Base-by-base conservation (phyloP, 2,329 filamentous ascomycete genomes). In the Penicillium freii region DNA sequence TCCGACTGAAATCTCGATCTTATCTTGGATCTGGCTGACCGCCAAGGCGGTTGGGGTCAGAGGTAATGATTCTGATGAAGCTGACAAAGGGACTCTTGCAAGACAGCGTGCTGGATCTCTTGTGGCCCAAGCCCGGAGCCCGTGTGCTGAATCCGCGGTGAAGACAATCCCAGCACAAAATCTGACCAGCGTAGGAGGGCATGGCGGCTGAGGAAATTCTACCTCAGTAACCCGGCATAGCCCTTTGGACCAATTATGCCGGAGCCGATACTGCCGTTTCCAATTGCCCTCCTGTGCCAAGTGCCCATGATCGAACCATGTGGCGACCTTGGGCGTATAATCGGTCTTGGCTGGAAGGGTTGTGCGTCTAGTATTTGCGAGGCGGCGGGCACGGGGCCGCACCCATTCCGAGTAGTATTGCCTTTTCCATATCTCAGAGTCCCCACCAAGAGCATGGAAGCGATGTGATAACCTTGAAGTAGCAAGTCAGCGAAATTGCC, bases 351-450 rank as follows among this genome's bases (percentile, higher is more conserved):
- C 68, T 23, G 73, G 64, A 7, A 72, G 58, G 39, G 64, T 71
- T 3, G 73, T 64, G 38, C 78, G 77, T 66, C 77, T 82, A 34
- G 88, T 83, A 23, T 88, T 88, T 0, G 90, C 89, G 55, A 93
- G 86, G 57, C 89, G 85, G 64, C 89, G 82, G 36, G 89, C 89
- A 68, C 92, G 85, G 39, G 91, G 92, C 36, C 90, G 83, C 31
- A 97, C 90, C 74, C 96, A 97, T 61, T 89, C 87, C 27, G 86
- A 82, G 75, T 95, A 96, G 76, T 96, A 99, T 49, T 91, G 84
- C 15, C 84, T 83, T 73, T 93, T 94, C 94, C 94, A 99, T 56
- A 97, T 78, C 71, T 97, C 91, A 0, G 89, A 88, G 73, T 97
- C 94, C 54, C 83, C 82, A 8, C 90, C 83, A 19, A 97, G 82